Base-by-base conservation (phyloP, 495 filamentous ascomycete genomes). In the Aspergillus nanangensis region DNA sequence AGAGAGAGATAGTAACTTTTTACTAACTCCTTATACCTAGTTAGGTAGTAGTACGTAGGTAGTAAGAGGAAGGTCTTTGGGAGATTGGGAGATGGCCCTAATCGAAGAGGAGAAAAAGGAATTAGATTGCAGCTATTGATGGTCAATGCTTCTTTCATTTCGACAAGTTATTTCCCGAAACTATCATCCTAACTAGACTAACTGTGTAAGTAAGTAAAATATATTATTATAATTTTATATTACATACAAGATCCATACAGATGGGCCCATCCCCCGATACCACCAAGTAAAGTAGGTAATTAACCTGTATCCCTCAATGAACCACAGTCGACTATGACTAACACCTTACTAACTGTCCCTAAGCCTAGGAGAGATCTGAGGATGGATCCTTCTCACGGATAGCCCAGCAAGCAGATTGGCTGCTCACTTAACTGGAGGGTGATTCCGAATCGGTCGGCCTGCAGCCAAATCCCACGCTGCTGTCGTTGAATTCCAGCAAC, bases 371-470 rank as follows among this genome's bases (percentile, higher is more conserved):
- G 25, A 29, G 25, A 29, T 29, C 25, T 29, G 25, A 29, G 25
- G 25, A 29, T 11, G 25, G 25, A 29, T 29, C 25, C 5, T 29
- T 29, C 25, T 5, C 25, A 29, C 25, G 7, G 25, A 29, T 29
- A 38, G 14, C 15, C 8, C 13, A 39, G 37, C 14, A 38, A 20
- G 18, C 33, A 14, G 20, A 18, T 8, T 35, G 33, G 33, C 31
- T 3, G 31, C 4, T 35, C 5, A 17, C 25, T 32, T 14, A 11
- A 22, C 18, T 17, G 15, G 8, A 21, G 37, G 7, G 5, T 20
- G 21, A n/a, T 39, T 36, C 41, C 29, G 21, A 45, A 52, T 56
- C 51, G 20, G 50, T 40, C 48, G 32, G 31, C 40, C 19, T 52
- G 52, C 43, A 48, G 46, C 50, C 38, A 21, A 22, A 14, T 13